Conservation (phyloP, 2,329 filamentous ascomycete genomes). For the Epichloe festucae region DNA sequence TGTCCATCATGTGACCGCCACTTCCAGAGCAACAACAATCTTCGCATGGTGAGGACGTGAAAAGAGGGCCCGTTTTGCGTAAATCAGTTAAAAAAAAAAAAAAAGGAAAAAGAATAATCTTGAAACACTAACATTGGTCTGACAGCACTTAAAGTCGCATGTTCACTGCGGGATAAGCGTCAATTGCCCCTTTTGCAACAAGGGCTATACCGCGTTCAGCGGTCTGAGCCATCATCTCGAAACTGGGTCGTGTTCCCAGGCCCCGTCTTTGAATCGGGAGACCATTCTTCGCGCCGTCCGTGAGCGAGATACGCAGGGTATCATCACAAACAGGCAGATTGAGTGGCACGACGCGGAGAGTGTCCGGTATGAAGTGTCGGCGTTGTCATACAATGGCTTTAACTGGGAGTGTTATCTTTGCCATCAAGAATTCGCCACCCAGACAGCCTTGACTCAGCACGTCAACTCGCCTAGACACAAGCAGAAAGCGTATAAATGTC, state of each 20-base stretch:
- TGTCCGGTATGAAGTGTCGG: slow-evolving; percentile 22
- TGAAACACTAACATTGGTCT: neutral
- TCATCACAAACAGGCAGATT: slow-evolving; percentile 38
- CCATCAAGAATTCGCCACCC: slow-evolving; percentile 24
- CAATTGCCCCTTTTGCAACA: slow-evolving; percentile 41
- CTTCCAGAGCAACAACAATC: slow-evolving; percentile 18
- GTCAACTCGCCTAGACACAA: slow-evolving; percentile 34
- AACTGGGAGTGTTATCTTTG: slow-evolving; percentile 27
- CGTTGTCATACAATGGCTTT: slow-evolving; percentile 28
- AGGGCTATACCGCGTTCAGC: slow-evolving; percentile 32
- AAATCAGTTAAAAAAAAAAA: neutral
- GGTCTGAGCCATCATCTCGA: slow-evolving; percentile 44
- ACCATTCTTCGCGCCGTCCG: slow-evolving; percentile 32
- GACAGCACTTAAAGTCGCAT: slow-evolving; percentile 41
- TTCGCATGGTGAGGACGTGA: slow-evolving; percentile 18
- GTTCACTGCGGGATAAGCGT: slow-evolving; percentile 32
- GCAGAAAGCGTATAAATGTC: slow-evolving; percentile 27
- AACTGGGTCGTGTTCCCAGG: slow-evolving; percentile 32
- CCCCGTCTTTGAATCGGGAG: slow-evolving; percentile 31
- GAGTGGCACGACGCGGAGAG: slow-evolving; percentile 24
- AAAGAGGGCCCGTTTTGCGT: neutral
- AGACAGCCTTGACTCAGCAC: slow-evolving; percentile 32
- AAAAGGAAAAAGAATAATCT: neutral
- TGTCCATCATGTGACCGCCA: slow-evolving; percentile 20
- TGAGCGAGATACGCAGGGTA: slow-evolving; percentile 28